These are phyloP conservation scores for Pestalotiopsis sp. DNA, from an alignment of 2,329 filamentous ascomycete genomes.

Conservation along the genomic window DNA sequence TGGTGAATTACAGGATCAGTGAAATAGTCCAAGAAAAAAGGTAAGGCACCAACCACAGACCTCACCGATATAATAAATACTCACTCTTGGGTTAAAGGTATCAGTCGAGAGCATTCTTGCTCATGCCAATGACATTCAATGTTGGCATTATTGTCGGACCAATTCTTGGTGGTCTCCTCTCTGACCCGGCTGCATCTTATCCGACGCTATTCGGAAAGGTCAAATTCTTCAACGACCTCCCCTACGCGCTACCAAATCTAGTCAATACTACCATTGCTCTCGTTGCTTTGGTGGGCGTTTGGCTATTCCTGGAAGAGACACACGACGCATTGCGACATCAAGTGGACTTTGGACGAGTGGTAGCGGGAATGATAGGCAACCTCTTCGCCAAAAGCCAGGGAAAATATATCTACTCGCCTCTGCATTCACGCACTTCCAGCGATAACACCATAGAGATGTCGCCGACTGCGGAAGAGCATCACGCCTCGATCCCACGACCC, in stretches of 20 bases:
- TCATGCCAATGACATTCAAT: constrained; percentile 71
- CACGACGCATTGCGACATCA: constrained; percentile 43
- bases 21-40: constrained; percentile 44
- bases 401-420: constrained; percentile 31
- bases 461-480: constrained; percentile 17
- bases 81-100: constrained; percentile 28
- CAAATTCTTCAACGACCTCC: constrained; percentile 47
- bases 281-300: constrained; percentile 42
- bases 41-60: constrained; percentile 23
- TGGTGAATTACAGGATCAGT: constrained; percentile 35
- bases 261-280: constrained; percentile 50
- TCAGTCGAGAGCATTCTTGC: constrained; percentile 42
- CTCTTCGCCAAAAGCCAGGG: constrained; percentile 25
- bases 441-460: constrained; percentile 31
- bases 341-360: constrained; percentile 42
- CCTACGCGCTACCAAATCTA: constrained; percentile 56
- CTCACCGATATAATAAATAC: background rate
- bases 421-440: constrained; percentile 32
- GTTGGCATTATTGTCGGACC: constrained; percentile 60
- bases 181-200: constrained; percentile 43
- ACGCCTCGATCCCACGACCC: constrained; percentile 17
- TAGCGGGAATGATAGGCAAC: constrained; percentile 36
- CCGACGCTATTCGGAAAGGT: constrained; percentile 46
- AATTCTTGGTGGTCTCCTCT: constrained; percentile 46
- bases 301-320: constrained; percentile 55